These are phyloP conservation scores for Boletus smithii DNA, from an alignment of 1,284 basidiomycete genomes.

Conservation along the genomic window DNA sequence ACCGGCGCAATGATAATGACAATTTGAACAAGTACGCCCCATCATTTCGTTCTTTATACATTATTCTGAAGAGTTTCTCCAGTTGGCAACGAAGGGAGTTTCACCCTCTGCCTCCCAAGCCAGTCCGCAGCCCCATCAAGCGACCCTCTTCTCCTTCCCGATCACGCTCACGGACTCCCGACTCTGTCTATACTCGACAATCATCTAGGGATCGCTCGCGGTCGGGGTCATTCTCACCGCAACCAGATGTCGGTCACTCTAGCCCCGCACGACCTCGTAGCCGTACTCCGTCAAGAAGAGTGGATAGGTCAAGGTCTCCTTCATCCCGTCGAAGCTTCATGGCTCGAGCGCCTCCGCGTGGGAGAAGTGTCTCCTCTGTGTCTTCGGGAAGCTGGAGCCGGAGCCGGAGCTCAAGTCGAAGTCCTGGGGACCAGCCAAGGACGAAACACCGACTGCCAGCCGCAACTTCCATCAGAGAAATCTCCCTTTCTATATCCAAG, in stretches of 20 bases:
- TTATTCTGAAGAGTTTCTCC: constrained; percentile 6
- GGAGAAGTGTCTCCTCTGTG: constrained; percentile 46
- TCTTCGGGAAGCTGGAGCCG: constrained; percentile 48
- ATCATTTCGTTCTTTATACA: constrained; percentile 1
- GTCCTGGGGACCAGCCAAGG: constrained; percentile 46
- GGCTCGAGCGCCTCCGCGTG: constrained; percentile 31
- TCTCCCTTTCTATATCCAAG: constrained; percentile 37
- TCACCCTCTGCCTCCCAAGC: constrained; percentile 37
- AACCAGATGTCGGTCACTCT: constrained; percentile 49
- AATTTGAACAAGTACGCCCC: constrained; percentile 64
- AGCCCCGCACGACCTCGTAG: constrained; percentile 40
- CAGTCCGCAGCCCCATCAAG: constrained; percentile 30
- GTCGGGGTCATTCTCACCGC: constrained; percentile 56
- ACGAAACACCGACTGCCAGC: constrained; percentile 63
- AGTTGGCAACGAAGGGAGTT: constrained; percentile 54
- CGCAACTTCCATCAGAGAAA: constrained; percentile 42
- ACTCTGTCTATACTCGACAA: constrained; percentile 58
- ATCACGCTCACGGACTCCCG: constrained; percentile 59
- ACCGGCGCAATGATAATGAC: constrained; percentile 62
- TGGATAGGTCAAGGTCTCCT: constrained; percentile 32
- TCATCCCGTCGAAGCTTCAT: constrained; percentile 35
- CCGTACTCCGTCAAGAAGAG: constrained; percentile 36
- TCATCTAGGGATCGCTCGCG: constrained; percentile 64
- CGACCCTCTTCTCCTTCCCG: constrained; percentile 45
- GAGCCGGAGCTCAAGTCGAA: constrained; percentile 53